phyloP scores from a whole-genome alignment of 179 eudicot species.

The Kewa caespitosa region DNA sequence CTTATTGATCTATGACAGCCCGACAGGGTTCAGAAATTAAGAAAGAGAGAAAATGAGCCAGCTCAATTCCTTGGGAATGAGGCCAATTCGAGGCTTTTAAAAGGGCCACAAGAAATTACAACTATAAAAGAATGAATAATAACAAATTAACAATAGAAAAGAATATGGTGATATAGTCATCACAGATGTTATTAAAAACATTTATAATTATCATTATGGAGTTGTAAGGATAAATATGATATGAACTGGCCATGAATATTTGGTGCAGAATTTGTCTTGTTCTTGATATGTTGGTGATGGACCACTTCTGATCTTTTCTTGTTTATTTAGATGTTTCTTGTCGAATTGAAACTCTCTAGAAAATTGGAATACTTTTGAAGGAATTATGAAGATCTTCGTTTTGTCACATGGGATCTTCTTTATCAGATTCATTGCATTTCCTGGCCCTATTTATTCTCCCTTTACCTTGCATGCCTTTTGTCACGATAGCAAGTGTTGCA shows the following conservation, averaged over 20 bases:
- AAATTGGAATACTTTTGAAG: background rate
- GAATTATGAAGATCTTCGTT: constrained; percentile 24
- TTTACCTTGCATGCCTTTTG: background rate
- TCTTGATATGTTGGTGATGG: constrained; percentile 27
- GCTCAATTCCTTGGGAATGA: constrained; percentile 24
- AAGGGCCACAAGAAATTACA: background rate
- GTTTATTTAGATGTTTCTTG: constrained; percentile 12
- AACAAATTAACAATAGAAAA: background rate
- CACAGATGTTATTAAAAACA: background rate
- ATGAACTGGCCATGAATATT: constrained; percentile 31
- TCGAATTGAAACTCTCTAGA: constrained; percentile 12
- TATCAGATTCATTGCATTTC: constrained; percentile 28
- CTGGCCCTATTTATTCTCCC: background rate
- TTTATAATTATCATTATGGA: background rate
- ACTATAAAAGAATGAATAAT: background rate
- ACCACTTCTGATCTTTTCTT: constrained; percentile 26
- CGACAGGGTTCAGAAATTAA: constrained; percentile 8
- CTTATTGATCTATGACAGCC: constrained; percentile 23
- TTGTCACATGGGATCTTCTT: constrained; percentile 32
- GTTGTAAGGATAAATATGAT: constrained; percentile 12
- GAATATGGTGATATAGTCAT: background rate
- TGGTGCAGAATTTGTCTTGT: constrained; percentile 31
- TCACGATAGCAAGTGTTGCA: background rate
- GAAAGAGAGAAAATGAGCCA: constrained; percentile 16
- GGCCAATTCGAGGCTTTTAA: constrained; percentile 23